Base-by-base conservation (phyloP, 139 green algal species). In the Spirogloea muscicola region DNA sequence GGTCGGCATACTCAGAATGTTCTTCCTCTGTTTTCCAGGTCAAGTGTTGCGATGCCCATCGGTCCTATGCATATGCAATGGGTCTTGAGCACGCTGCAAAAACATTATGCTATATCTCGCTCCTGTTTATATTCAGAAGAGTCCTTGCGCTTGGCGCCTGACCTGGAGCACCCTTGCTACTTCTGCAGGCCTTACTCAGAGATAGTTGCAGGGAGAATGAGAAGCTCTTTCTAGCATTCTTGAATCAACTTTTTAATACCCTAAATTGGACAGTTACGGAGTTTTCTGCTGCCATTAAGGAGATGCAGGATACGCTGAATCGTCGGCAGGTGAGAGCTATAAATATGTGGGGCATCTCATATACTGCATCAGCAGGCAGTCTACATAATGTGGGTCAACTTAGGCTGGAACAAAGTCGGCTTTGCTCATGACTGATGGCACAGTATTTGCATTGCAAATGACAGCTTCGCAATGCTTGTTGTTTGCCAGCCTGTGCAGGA, bases 241-340 rank as follows among this genome's bases (percentile, higher is more conserved):
- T 96, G 1, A 90, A 96, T 82, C 84, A 87, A 43, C 82, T 96
- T 41, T 92, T 96, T 79, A 91, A 88, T 78, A 90, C 77, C 9
- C 72, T 90, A 36, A 96, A 94, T 80, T 93, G 90, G 89, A 90
- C 87, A 9, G 59, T 91, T 25, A 93, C 89, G 3, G 91, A 96
- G 79, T 89, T 96, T 62, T 82, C 80, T 25, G 80, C 91, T 10
- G 79, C 79, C 1, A 49, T 80, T 2, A 87, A 88, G 57, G 83
- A 87, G 82, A 66, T 88, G 18, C 46, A 77, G 48, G 43, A 38
- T 4, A 18, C 5, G 16, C 44, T 16, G 13, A 16, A 10, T 51
- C 43, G 43, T 16, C 16, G 43, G 13, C 13, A 10, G 13, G 43
- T 16, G 13, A 51, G 13, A 10, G 43, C 43, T 51, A 51, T 16